A percentile compares a stretch with the other conserved stretches of the same genome.
Conservation (phyloP, 2,329 filamentous ascomycete genomes). For the Aspergillus texensis region DNA sequence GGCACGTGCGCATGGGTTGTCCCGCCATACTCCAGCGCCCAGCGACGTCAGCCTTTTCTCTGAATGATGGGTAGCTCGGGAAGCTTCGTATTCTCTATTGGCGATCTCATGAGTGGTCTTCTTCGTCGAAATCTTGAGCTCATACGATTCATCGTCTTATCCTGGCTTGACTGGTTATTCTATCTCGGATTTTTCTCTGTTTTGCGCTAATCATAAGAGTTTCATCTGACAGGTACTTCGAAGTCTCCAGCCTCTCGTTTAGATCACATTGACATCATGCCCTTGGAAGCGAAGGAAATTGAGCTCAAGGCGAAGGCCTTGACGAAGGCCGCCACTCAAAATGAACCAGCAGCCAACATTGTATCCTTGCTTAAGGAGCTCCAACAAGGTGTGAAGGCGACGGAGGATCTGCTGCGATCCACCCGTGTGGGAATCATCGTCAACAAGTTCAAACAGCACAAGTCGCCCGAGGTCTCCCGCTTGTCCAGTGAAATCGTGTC, state of each 20-base stretch:
- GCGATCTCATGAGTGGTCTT: background rate
- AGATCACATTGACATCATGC: constrained; percentile 15
- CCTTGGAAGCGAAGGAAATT: constrained; percentile 82
- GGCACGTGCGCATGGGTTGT: background rate
- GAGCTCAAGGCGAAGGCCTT: constrained; percentile 75
- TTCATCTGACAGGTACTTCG: constrained; percentile 5
- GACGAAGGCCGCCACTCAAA: constrained; percentile 73
- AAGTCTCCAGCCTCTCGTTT: background rate
- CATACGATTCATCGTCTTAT: background rate
- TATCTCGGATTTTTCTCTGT: background rate
- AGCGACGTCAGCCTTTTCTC: background rate
- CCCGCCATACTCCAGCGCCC: background rate
- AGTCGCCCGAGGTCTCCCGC: constrained; percentile 70
- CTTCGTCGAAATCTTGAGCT: background rate
- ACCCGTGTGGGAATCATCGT: constrained; percentile 92
- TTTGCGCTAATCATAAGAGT: constrained; percentile 4
- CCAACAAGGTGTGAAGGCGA: constrained; percentile 77
- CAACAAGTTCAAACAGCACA: constrained; percentile 81
- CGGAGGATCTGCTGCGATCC: constrained; percentile 84
- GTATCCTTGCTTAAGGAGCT: constrained; percentile 75
- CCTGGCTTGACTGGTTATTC: background rate
- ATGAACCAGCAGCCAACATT: constrained; percentile 73
- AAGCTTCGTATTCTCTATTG: background rate
- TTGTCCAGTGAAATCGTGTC: constrained; percentile 80
- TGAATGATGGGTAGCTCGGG: background rate